Percentiles rank a stretch among this genome's conserved stretches.
phyloP scores from a whole-genome alignment of 768 basidiomycete species.

The Terana coerulea region DNA sequence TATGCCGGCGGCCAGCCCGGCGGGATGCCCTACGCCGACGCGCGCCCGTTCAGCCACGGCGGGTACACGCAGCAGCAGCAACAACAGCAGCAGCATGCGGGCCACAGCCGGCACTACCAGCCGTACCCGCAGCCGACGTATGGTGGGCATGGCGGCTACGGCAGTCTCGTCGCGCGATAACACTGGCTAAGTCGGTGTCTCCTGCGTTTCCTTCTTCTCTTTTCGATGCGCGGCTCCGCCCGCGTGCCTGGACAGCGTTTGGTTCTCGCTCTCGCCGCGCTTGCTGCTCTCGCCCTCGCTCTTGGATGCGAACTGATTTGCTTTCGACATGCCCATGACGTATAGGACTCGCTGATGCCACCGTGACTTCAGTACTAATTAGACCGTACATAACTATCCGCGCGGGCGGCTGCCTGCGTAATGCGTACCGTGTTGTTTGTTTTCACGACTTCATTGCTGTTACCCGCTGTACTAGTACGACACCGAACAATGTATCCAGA shows the following conservation, averaged over 20 bases:
- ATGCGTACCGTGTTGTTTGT: no score
- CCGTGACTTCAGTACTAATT: no score
- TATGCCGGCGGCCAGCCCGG: no score
- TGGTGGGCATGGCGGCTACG: constrained; percentile 3
- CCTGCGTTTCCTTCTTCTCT: not conserved
- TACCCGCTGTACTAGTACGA: no score
- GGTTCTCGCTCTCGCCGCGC: not conserved
- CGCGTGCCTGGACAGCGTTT: not conserved
- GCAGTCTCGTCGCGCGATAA: constrained; percentile 9
- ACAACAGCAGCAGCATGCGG: not conserved
- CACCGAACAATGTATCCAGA: no score
- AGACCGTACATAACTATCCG: no score
- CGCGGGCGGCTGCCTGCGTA: no score
- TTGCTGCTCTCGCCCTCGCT: not conserved
- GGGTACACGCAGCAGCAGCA: not conserved
- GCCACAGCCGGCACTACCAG: constrained; percentile 5
- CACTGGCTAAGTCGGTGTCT: not conserved
- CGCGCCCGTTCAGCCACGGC: no score
- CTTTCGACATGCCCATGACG: no score
- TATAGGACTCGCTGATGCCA: no score
- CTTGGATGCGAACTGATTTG: no score
- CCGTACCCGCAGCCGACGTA: constrained; percentile 12
- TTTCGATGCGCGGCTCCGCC: not conserved
- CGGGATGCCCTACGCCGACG: not conserved
- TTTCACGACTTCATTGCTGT: no score